Evolutionary conservation across 2,329 filamentous ascomycete genomes (phyloP), one percentile per base, ranked within the genome.

Genomic region (Aspergillus luchuensis): DNA sequence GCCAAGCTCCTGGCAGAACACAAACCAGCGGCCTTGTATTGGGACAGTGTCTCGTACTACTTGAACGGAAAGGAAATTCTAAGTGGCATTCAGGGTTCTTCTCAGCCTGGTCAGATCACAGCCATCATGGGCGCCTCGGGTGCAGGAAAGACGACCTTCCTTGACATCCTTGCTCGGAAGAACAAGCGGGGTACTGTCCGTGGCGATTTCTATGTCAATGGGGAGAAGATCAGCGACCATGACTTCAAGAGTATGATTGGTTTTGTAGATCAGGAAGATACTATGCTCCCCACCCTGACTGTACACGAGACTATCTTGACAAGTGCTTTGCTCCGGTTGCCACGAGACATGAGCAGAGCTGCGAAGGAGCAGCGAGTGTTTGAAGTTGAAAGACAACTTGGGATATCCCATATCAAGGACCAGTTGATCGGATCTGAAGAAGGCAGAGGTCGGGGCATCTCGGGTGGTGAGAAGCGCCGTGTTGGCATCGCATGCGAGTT

Each of bases 51-150:
- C 3, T 87, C 88, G 0, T 99, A 99, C 73, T 83, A 85, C 21
- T 83, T 99, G 39, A 96, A 96, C 66, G 92, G 92, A 41, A 97
- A 91, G 77, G 84, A 90, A 56, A 97, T 99, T 50, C 82, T 99
- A 2, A 84, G 85, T 15, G 87, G 85, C 13, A 89, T 99, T 36
- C 88, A 89, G 66, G 95, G 95, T 50, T 88, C 92, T 45, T 93
- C 94, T n/a, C 90, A 90, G 67, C 92, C 94, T 2, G 96, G 96
- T n/a, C 92, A 99, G 74, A 87, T 98, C 7, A 91, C 94, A 66
- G 95, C 95, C 8, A 96, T 99, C 70, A 99, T 99, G 94, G 95
- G 95, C 59, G 94, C 95, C 7, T 99, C 95, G 0, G 95, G 95
- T 30, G 96, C 95, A 45, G 95, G 95, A 61, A 99, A 99, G 79